These are phyloP conservation scores for Suhomyces sp. DNA, from an alignment of 805 yeast genomes.

Conservation along the genomic window DNA sequence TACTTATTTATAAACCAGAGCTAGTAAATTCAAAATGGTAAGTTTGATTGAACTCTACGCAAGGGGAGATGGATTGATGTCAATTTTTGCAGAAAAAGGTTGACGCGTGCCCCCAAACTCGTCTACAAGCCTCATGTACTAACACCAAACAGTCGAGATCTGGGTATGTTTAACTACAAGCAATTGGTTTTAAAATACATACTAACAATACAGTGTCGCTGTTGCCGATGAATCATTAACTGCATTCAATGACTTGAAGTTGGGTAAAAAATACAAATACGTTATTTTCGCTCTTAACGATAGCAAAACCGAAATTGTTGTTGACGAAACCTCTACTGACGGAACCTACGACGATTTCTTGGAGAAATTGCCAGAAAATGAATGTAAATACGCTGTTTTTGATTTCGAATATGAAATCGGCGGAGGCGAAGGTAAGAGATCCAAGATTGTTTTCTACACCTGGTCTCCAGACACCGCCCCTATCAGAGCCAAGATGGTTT, in stretches of 20 bases:
- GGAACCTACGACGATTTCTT: conserved; percentile 80
- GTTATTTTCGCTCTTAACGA: conserved; percentile 80
- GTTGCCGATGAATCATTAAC: conserved; percentile 78
- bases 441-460: conserved; percentile 65
- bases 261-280: conserved; percentile 86
- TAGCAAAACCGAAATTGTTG: conserved; percentile 85
- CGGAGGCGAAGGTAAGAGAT: conserved; percentile 92
- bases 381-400: conserved; percentile 93
- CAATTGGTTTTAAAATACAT: neutral
- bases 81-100: neutral
- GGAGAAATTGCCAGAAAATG: conserved; percentile 89
- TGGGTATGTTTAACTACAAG: conserved; percentile 11
- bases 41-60: neutral
- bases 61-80: neutral
- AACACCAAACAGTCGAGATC: conserved; percentile 15
- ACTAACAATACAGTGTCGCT: conserved; percentile 38
- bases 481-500: conserved; percentile 93
- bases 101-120: neutral
- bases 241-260: conserved; percentile 94
- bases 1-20: neutral
- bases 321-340: conserved; percentile 76
- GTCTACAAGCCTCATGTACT: conserved; percentile 6
- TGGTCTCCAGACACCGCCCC: conserved; percentile 99
- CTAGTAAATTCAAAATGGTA: conserved; percentile 5
- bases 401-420: conserved; percentile 93